Conservation (phyloP, 148 eudicot genomes). For the Heliamphora exappendiculata region DNA sequence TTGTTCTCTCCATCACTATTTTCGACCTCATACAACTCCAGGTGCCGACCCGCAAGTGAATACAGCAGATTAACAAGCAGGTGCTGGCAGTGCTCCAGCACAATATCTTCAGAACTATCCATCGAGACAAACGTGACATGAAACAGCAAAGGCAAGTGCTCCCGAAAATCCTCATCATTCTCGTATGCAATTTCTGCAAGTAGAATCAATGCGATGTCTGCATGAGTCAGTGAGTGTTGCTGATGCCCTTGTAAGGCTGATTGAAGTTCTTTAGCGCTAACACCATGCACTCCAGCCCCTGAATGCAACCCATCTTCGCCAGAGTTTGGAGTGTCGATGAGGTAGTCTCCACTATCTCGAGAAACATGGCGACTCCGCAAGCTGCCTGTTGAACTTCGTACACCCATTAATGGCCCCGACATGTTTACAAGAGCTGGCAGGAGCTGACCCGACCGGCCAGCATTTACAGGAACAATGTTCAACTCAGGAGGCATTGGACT, state of each 20-base stretch:
- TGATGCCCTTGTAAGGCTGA: constrained; percentile 99
- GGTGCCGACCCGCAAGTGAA: constrained; percentile 95
- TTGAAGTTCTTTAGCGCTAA: constrained; percentile 92
- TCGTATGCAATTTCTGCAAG: constrained; percentile 98
- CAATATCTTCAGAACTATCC: constrained; percentile 99
- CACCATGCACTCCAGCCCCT: constrained; percentile 53
- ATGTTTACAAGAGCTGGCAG: constrained; percentile 87
- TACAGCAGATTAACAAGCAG: constrained; percentile 84
- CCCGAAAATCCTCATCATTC: constrained; percentile 95
- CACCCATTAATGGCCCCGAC: constrained; percentile 98
- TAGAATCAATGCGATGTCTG: constrained; percentile 91
- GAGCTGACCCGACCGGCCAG: constrained; percentile 97
- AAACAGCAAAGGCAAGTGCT: constrained; percentile 87
- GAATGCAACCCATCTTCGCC: constrained; percentile 81
- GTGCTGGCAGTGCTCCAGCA: constrained; percentile 97
- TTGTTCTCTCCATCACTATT: constrained; percentile 93
- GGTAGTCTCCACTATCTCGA: constrained; percentile 94
- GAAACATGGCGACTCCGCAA: constrained; percentile 95
- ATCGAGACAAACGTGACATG: constrained; percentile 96
- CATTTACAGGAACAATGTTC: constrained; percentile 68
- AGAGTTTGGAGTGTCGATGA: constrained; percentile 94
- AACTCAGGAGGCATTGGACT: constrained; percentile 94
- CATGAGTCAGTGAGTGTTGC: constrained; percentile 90
- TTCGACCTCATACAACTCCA: constrained; percentile 93
- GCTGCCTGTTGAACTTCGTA: constrained; percentile 93